Conservation (phyloP, 306 rosid species). For the Echinosophora koreensis region DNA sequence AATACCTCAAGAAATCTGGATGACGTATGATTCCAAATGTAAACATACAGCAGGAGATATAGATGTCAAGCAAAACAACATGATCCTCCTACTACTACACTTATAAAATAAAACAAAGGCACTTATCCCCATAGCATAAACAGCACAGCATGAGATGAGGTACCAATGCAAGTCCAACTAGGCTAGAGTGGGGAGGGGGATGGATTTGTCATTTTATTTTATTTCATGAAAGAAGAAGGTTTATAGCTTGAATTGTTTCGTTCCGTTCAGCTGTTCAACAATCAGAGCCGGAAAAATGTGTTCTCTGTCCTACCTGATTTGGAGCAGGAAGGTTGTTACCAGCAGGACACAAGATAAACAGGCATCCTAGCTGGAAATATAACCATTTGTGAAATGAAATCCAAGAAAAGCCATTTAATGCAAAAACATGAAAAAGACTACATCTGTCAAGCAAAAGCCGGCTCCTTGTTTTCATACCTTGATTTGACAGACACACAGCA, state of each 20-base stretch:
- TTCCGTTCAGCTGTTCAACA: slow-evolving; percentile 16
- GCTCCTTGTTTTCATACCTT: slow-evolving; percentile 58
- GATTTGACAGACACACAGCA: slow-evolving; percentile 54
- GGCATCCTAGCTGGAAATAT: slow-evolving; percentile 5
- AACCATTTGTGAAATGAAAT: neutral
- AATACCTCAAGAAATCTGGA: neutral
- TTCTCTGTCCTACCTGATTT: neutral
- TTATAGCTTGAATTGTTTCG: neutral
- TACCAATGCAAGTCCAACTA: neutral
- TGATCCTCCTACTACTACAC: neutral
- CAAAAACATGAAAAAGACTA: neutral
- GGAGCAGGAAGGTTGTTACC: neutral
- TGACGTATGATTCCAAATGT: neutral
- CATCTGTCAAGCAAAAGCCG: neutral
- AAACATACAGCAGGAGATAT: neutral
- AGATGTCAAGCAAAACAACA: neutral
- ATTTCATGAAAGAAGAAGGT: neutral
- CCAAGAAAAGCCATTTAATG: slow-evolving; percentile 21
- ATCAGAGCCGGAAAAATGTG: neutral
- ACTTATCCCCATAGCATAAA: neutral
- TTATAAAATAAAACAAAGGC: neutral
- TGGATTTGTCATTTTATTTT: neutral
- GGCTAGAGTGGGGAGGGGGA: neutral
- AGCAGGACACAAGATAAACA: neutral
- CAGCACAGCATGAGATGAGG: neutral